phyloP scores from a whole-genome alignment of 805 yeast species.

The Metschnikowia bowlesiae region DNA sequence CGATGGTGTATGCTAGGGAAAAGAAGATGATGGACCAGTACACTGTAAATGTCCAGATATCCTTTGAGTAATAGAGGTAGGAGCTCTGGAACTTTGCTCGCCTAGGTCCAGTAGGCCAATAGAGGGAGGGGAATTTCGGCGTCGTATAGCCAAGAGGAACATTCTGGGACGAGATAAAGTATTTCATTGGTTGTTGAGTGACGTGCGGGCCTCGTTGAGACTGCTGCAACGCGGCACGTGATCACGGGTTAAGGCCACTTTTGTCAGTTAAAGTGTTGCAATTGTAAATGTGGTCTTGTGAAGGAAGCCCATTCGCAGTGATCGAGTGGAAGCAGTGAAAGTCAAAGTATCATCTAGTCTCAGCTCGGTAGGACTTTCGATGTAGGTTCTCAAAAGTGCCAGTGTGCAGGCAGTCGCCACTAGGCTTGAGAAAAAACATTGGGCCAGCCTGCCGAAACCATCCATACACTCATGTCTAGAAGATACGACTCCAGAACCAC shows the following conservation, averaged over 20 bases:
- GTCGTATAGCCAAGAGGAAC: slow-evolving; percentile 77
- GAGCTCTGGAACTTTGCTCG: slow-evolving; percentile 42
- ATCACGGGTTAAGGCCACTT: neutral
- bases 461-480: slow-evolving; percentile 59
- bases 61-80: slow-evolving; percentile 61
- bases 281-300: neutral
- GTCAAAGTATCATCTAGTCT: too few species aligned
- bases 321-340: neutral
- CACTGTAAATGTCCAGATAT: slow-evolving; percentile 79
- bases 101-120: slow-evolving; percentile 56
- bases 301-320: neutral
- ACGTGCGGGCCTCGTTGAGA: neutral
- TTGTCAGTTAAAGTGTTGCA: neutral
- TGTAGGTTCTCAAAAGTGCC: neutral
- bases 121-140: slow-evolving; percentile 78
- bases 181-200: slow-evolving; percentile 14
- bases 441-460: neutral
- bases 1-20: slow-evolving; percentile 54
- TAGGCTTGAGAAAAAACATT: neutral
- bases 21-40: slow-evolving; percentile 76
- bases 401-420: slow-evolving; percentile 10
- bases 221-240: neutral
- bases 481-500: slow-evolving; percentile 99
- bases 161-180: slow-evolving; percentile 42
- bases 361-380: neutral